These are phyloP conservation scores for Quercus alba DNA, from an alignment of 306 rosid species.

Conservation along the genomic window DNA sequence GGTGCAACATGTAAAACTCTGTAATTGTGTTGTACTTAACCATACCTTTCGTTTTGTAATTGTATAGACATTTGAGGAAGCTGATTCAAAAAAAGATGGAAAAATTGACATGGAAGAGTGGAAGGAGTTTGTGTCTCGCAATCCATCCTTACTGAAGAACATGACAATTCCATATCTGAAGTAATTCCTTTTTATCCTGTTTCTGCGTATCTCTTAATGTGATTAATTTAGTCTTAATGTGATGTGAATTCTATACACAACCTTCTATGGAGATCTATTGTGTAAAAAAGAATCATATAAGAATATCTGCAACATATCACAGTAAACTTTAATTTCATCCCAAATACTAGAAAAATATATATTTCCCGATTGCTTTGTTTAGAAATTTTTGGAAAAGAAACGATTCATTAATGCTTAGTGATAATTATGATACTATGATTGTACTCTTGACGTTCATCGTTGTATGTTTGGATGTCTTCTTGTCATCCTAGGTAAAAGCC, in stretches of 20 bases:
- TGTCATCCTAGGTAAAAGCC: not conserved
- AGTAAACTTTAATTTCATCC: not conserved
- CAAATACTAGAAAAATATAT: not conserved
- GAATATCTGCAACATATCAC: not conserved
- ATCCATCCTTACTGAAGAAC: slow-evolving; percentile 57
- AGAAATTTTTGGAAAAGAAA: no score
- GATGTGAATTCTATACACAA: not conserved
- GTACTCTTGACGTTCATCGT: no score
- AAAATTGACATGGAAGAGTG: slow-evolving; percentile 50
- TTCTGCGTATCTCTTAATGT: not conserved
- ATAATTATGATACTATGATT: no score
- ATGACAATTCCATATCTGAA: slow-evolving; percentile 61
- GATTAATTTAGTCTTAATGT: not conserved
- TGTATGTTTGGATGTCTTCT: no score
- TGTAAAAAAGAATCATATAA: not conserved
- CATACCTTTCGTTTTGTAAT: not conserved
- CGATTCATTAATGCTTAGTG: no score
- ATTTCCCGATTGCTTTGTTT: no score
- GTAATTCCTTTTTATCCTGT: slow-evolving; percentile 28
- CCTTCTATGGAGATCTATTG: not conserved
- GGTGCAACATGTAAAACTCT: not conserved
- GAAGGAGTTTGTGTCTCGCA: slow-evolving; percentile 33
- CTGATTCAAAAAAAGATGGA: slow-evolving; percentile 56
- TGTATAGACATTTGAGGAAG: slow-evolving; percentile 50
- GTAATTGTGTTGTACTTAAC: not conserved